These are phyloP conservation scores for Fraxinus xanthoxyloides DNA, from an alignment of 305 asterid genomes.

Conservation along the genomic window DNA sequence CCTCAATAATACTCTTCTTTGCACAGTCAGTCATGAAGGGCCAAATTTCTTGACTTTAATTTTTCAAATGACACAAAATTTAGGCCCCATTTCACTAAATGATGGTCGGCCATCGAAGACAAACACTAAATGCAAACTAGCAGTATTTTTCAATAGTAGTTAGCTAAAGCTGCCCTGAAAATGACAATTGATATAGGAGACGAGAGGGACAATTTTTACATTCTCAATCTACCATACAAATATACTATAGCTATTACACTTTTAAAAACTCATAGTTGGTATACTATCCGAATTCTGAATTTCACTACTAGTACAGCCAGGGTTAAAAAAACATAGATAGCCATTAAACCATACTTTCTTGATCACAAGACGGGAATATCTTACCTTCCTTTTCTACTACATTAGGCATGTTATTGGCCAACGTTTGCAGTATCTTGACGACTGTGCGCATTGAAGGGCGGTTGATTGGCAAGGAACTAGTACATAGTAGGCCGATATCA, in stretches of 20 bases:
- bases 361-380: constrained; percentile 24
- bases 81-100: constrained; percentile 45
- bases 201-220: not conserved
- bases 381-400: constrained; percentile 28
- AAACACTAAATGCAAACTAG: constrained; percentile 24
- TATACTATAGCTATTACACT: not conserved
- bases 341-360: constrained; percentile 2
- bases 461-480: constrained; percentile 46
- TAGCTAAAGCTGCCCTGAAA: not conserved
- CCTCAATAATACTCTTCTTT: not conserved
- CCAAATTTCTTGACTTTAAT: not conserved
- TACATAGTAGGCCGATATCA: constrained; percentile 57
- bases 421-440: constrained; percentile 58
- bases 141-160: constrained; percentile 4
- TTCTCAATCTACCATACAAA: not conserved
- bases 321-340: not conserved
- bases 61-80: not conserved
- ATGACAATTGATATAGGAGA: not conserved
- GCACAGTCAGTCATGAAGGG: not conserved
- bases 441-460: constrained; percentile 84
- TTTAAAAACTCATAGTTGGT: not conserved
- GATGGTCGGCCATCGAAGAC: constrained; percentile 38
- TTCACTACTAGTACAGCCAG: not conserved
- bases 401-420: constrained; percentile 24
- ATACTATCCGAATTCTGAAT: not conserved